A percentile compares a stretch with the other conserved stretches of the same genome.
Evolutionary conservation across 129 eudicot genomes (phyloP).

Genomic region (Deinandra increscens): DNA sequence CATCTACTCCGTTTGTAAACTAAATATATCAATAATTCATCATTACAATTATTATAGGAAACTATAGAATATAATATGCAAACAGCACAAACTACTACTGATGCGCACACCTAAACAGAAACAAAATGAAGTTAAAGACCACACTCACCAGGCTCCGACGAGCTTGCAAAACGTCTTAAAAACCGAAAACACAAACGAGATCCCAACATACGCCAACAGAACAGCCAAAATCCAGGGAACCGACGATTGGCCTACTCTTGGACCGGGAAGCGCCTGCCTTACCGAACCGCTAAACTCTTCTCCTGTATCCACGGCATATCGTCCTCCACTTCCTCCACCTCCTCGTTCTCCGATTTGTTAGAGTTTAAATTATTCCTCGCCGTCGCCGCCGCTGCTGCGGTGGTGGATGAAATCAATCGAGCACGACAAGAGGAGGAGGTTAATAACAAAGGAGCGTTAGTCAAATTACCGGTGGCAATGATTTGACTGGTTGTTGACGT

Average conservation of each 20-base stretch:
- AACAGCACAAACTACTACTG: neutral
- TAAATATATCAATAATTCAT: neutral
- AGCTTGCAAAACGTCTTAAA: conserved; percentile 67
- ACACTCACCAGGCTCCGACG: conserved; percentile 57
- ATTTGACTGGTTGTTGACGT: neutral
- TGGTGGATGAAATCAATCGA: conserved; percentile 18
- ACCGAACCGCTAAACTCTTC: conserved; percentile 86
- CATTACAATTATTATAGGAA: neutral
- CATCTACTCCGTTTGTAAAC: neutral
- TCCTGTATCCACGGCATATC: conserved; percentile 91
- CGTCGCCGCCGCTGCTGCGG: conserved; percentile 27
- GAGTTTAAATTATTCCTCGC: conserved; percentile 18
- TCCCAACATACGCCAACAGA: conserved; percentile 69
- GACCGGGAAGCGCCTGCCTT: conserved; percentile 91
- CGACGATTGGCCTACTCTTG: conserved; percentile 66
- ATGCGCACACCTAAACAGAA: neutral
- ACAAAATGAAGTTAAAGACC: neutral
- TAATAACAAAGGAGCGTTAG: conserved; percentile 2
- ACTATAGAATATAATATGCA: neutral
- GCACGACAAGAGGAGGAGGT: conserved; percentile 23
- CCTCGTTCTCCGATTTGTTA: conserved; percentile 21
- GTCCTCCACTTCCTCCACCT: conserved; percentile 65
- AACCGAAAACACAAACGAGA: conserved; percentile 60
- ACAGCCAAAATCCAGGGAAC: conserved; percentile 82
- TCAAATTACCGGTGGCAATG: neutral